Evolutionary conservation across 352 stramenopile species (phyloP).

Genomic region (Phytopythium helicoides): DNA sequence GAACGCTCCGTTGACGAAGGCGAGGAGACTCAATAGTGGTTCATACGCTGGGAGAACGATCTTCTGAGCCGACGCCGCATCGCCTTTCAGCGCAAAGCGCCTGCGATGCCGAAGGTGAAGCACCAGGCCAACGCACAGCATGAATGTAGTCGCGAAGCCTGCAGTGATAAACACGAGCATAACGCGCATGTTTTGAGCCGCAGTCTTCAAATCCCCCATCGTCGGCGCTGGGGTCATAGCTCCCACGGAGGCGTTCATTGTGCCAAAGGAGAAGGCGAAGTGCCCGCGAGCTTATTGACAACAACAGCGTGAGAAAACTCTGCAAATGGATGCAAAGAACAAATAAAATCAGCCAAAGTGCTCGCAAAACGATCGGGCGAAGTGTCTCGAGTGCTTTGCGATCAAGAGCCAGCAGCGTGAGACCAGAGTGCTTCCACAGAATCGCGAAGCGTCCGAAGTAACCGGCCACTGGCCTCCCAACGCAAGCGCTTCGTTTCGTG

Average conservation of each 20-base stretch:
- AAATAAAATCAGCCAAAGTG: too few relatives aligned
- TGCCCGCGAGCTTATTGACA: background rate
- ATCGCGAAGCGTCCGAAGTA: too few relatives aligned
- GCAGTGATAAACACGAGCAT: constrained; percentile 21
- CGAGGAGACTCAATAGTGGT: constrained; percentile 34
- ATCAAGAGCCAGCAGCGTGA: too few relatives aligned
- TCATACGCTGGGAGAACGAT: constrained; percentile 44
- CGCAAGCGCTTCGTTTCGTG: too few relatives aligned
- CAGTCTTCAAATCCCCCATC: background rate
- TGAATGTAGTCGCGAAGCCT: constrained; percentile 33
- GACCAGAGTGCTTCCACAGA: too few relatives aligned
- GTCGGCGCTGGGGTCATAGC: constrained; percentile 6
- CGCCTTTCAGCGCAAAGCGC: constrained; percentile 21
- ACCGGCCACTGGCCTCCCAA: too few relatives aligned
- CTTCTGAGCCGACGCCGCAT: constrained; percentile 26
- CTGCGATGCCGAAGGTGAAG: constrained; percentile 31
- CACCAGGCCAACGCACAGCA: constrained; percentile 31
- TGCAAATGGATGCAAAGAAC: too few relatives aligned
- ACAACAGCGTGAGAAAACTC: background rate
- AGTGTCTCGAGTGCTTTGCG: too few relatives aligned
- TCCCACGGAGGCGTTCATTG: too few relatives aligned
- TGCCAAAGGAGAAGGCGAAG: too few relatives aligned
- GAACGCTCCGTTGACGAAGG: constrained; percentile 23
- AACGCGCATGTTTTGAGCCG: constrained; percentile 13
- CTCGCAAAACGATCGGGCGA: too few relatives aligned